Percentiles rank a stretch among this genome's conserved stretches.
Evolutionary conservation across 2,329 filamentous ascomycete genomes (phyloP).

Genomic region (Juglanconis sp.): DNA sequence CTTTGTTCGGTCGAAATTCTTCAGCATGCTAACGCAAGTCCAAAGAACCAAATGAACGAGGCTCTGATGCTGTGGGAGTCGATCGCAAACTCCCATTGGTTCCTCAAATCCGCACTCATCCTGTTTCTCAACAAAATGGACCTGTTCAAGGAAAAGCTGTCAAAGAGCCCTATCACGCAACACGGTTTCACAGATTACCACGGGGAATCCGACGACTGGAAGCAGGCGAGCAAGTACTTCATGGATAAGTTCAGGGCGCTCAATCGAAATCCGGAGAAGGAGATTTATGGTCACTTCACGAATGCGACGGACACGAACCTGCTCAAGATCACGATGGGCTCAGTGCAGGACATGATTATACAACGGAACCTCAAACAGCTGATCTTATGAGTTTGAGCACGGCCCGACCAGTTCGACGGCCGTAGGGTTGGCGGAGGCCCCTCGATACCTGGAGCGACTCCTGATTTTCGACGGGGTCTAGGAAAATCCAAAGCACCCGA

Average conservation of each 20-base stretch:
- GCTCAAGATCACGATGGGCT: conserved; percentile 81
- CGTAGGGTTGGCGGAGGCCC: conserved; percentile 2
- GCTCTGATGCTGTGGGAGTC: conserved; percentile 84
- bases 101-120: conserved; percentile 76
- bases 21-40: conserved; percentile 22
- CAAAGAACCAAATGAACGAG: conserved; percentile 87
- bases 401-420: conserved; percentile 14
- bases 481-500: conserved; percentile 5
- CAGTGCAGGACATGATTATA: conserved; percentile 84
- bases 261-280: conserved; percentile 65
- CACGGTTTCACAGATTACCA: conserved; percentile 78
- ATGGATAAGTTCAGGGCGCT: conserved; percentile 76
- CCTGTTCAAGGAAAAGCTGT: conserved; percentile 74
- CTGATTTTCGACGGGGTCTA: not conserved
- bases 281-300: conserved; percentile 62
- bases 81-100: conserved; percentile 83
- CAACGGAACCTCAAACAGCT: conserved; percentile 78
- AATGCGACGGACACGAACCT: conserved; percentile 68
- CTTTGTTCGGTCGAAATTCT: not conserved
- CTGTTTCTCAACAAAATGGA: conserved; percentile 88
- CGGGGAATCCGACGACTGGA: conserved; percentile 67
- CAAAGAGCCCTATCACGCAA: conserved; percentile 65
- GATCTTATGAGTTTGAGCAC: conserved; percentile 54
- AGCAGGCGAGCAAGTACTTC: conserved; percentile 76
- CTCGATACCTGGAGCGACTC: not conserved